phyloP scores from a whole-genome alignment of 495 filamentous ascomycete genomes.

The Evansstolkia leycettana region DNA sequence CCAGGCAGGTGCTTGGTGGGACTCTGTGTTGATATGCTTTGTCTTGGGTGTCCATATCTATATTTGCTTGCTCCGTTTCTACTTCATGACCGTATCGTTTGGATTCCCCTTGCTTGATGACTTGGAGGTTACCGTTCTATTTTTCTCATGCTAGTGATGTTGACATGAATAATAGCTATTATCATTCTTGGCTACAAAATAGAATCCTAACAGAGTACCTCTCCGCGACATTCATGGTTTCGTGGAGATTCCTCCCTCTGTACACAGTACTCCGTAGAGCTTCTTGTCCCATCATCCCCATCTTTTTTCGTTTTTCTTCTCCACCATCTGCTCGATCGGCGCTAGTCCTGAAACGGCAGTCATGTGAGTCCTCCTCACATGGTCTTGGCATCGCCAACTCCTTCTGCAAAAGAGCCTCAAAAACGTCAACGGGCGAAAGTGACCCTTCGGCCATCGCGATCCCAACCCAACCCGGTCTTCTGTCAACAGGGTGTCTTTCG shows the following conservation, averaged over 20 bases:
- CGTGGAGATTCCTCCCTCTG: too few species aligned
- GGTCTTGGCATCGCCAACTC: slow-evolving; percentile 33
- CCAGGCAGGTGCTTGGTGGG: too few species aligned
- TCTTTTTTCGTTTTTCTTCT: too few species aligned
- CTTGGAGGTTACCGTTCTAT: too few species aligned
- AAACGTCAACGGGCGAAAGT: slow-evolving; percentile 1
- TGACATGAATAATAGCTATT: slow-evolving; percentile 5
- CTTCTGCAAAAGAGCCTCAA: slow-evolving; percentile 12
- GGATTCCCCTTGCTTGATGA: slow-evolving; percentile 25
- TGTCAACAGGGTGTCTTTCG: neutral
- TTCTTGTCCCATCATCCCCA: too few species aligned
- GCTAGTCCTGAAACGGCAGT: slow-evolving; percentile 15
- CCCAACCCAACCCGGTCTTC: neutral
- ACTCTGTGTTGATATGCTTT: too few species aligned
- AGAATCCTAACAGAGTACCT: too few species aligned
- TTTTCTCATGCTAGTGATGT: neutral
- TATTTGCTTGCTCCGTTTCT: slow-evolving; percentile 3
- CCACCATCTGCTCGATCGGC: too few species aligned
- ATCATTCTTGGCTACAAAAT: too few species aligned
- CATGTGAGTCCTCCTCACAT: slow-evolving; percentile 23
- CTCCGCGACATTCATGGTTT: too few species aligned
- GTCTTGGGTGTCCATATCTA: slow-evolving; percentile 20
- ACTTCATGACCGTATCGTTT: slow-evolving; percentile 15
- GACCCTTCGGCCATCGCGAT: neutral
- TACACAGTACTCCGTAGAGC: too few species aligned